phyloP scores from a whole-genome alignment of 306 rosid species.

The Casuarina cunninghamiana region DNA sequence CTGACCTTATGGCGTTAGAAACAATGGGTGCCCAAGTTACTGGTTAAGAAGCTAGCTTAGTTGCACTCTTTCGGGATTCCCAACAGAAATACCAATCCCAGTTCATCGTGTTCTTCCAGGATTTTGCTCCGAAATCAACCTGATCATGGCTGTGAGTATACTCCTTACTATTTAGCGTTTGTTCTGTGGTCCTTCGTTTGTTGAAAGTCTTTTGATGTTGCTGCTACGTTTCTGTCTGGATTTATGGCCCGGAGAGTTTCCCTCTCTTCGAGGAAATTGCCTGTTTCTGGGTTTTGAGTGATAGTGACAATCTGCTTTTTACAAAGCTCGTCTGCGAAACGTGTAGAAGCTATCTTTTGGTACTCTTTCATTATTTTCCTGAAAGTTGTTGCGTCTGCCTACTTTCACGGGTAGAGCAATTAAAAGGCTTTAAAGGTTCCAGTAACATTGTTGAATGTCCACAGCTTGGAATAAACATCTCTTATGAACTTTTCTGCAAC shows the following conservation, averaged over 20 bases:
- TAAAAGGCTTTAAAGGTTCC: too few species aligned
- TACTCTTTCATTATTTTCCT: background rate
- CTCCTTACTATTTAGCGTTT: too few species aligned
- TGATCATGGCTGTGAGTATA: conserved; percentile 34
- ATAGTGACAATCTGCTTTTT: background rate
- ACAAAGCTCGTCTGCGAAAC: background rate
- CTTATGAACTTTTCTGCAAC: too few species aligned
- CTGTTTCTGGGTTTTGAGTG: background rate
- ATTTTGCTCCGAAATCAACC: background rate
- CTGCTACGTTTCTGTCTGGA: background rate
- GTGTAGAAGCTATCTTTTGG: background rate
- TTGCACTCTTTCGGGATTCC: background rate
- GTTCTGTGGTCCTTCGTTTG: background rate
- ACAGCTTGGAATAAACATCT: too few species aligned
- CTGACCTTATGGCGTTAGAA: background rate
- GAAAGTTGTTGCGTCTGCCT: too few species aligned
- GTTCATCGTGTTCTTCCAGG: background rate
- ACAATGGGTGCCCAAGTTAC: background rate
- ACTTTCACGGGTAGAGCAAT: too few species aligned
- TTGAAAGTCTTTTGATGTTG: background rate
- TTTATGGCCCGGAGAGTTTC: background rate
- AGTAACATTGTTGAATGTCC: too few species aligned
- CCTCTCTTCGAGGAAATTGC: background rate
- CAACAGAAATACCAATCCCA: background rate
- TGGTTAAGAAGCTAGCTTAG: background rate